Conservation (phyloP, 1,284 basidiomycete species). For the Termitomyces sp. region DNA sequence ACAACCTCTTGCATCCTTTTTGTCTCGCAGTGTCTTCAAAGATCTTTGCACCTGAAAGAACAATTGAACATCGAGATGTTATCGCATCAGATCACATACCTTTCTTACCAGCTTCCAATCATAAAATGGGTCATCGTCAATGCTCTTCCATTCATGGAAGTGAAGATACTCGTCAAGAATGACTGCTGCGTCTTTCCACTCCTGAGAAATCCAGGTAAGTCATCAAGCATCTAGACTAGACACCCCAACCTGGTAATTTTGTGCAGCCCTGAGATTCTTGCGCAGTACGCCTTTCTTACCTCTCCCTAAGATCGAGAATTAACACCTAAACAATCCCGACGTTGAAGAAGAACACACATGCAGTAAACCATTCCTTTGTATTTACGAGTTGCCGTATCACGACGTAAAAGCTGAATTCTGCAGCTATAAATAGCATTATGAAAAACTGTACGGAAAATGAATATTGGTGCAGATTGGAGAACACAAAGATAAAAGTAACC, state of each 20-base stretch:
- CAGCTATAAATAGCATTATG: constrained; percentile 81
- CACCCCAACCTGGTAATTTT: constrained; percentile 57
- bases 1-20: constrained; percentile 78
- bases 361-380: constrained; percentile 85
- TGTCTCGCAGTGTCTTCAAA: constrained; percentile 56
- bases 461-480: neutral
- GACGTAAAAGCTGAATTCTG: constrained; percentile 86
- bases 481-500: constrained; percentile 40
- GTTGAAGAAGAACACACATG: constrained; percentile 54
- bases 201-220: constrained; percentile 24
- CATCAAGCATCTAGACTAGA: neutral
- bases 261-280: constrained; percentile 69
- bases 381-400: constrained; percentile 89
- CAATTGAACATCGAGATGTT: neutral
- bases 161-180: constrained; percentile 78
- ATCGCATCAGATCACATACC: constrained; percentile 30
- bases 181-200: constrained; percentile 83
- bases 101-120: constrained; percentile 83
- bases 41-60: constrained; percentile 57
- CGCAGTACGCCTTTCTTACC: constrained; percentile 80
- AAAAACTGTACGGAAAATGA: constrained; percentile 47
- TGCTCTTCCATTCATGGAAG: constrained; percentile 85
- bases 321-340: neutral
- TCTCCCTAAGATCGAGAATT: constrained; percentile 49
- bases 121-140: constrained; percentile 84